Base-by-base conservation (phyloP, 768 basidiomycete genomes). In the Boletus sp. region DNA sequence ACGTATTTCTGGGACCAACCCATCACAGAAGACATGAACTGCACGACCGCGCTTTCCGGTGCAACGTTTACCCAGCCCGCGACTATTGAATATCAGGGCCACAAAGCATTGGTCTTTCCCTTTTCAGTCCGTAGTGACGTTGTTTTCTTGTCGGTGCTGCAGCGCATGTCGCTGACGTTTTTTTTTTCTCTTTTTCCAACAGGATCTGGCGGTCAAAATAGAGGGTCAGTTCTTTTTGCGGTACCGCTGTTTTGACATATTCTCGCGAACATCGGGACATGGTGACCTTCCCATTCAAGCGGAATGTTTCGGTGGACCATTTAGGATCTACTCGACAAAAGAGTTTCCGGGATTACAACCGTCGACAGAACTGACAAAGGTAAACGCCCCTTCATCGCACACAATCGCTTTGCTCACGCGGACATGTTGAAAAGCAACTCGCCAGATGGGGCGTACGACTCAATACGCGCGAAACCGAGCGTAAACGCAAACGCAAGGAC, bases 311-410 rank as follows among this genome's bases (percentile, higher is more conserved):
- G 85, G 88, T 5, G 84, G 83, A 0, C 65, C 79, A 9, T 89
- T 89, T 74, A 78, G 76, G 61, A 80, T 89, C 17, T 87, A 85
- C 63, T 84, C 85, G 19, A 87, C 88, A 1, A 83, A 87, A 57
- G 83, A 85, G 69, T 89, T 88, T 66, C 88, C 87, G 1, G 87
- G 88, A 2, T 64, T 89, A 37, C 77, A 74, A 33, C 78, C 85
- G 2, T 87, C 87, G 7, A 89, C 87, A 0, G 82, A 85, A 29
- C 70, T 89, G 51, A 88, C 85, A 25, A 85, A 82, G 77, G 87
- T 61, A 32, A 5, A 7, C 4, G n/a, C 14, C 35, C 9, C 11
- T 2, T 33, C n/a, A 9, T 10, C 32, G 3, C 8, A 5, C 8
- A 13, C 19, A 8, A 32, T 25, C 48, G 46, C 50, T 59, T 29